Conservation (phyloP, 495 filamentous ascomycete genomes). For the Lindgomyces ingoldianus region DNA sequence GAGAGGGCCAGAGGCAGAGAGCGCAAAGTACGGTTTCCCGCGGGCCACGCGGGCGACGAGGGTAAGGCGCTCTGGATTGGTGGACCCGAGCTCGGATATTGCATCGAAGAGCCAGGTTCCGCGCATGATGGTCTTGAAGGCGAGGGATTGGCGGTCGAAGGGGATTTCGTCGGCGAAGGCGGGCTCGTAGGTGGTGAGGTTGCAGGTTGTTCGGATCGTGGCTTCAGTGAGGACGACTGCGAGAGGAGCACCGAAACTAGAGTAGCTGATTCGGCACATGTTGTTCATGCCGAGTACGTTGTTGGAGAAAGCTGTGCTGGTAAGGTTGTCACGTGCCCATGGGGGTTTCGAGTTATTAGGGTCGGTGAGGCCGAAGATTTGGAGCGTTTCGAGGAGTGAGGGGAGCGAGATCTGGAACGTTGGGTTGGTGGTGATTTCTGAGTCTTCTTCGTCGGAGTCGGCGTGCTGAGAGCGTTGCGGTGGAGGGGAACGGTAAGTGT, state of each 20-base stretch:
- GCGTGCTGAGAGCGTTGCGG: slow-evolving; percentile 39
- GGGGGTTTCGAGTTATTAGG: slow-evolving; percentile 39
- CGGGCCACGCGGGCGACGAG: slow-evolving; percentile 59
- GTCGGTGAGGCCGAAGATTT: slow-evolving; percentile 86
- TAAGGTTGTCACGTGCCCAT: slow-evolving; percentile 35
- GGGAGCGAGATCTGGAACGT: slow-evolving; percentile 82
- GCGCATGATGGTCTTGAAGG: slow-evolving; percentile 94
- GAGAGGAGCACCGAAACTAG: slow-evolving; percentile 69
- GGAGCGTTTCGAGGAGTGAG: slow-evolving; percentile 87
- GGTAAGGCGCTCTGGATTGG: slow-evolving; percentile 62
- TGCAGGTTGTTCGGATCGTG: slow-evolving; percentile 86
- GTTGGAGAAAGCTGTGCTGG: slow-evolving; percentile 68
- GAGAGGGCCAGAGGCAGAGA: slow-evolving; percentile 72
- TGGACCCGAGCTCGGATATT: slow-evolving; percentile 77
- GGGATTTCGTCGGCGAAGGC: slow-evolving; percentile 72
- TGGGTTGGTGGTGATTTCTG: slow-evolving; percentile 42
- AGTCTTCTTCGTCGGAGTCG: slow-evolving; percentile 39
- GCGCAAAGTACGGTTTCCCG: slow-evolving; percentile 67
- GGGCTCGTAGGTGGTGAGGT: slow-evolving; percentile 86
- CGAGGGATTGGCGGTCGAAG: slow-evolving; percentile 72
- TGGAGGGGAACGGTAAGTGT: slow-evolving; percentile 55
- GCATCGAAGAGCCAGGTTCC: slow-evolving; percentile 79
- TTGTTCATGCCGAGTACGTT: slow-evolving; percentile 74
- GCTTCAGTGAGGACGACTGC: slow-evolving; percentile 79
- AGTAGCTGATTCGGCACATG: slow-evolving; percentile 79